A percentile compares a stretch with the other conserved stretches of the same genome.
phyloP scores from a whole-genome alignment of 257 asterid genomes.

The Penstemon davidsonii region DNA sequence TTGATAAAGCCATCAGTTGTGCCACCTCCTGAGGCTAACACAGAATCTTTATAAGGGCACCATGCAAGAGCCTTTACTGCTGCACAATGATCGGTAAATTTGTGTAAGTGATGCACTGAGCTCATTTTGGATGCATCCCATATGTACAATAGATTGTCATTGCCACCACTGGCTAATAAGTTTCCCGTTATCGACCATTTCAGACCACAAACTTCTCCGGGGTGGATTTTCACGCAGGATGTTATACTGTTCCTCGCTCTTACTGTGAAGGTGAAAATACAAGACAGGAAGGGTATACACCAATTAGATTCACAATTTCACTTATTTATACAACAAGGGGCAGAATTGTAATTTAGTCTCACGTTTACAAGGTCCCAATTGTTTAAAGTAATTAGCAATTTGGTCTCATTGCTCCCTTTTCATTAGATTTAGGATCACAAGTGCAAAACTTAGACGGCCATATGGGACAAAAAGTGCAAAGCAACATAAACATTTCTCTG shows the following conservation, averaged over 20 bases:
- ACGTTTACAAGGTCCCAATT: too few species aligned
- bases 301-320: background rate
- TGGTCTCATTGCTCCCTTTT: too few species aligned
- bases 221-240: conserved; percentile 44
- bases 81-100: conserved; percentile 52
- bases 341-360: too few species aligned
- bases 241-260: conserved; percentile 54
- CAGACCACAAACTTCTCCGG: conserved; percentile 58
- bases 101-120: conserved; percentile 38
- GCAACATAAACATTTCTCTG: too few species aligned
- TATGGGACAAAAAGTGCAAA: too few species aligned
- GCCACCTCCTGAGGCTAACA: conserved; percentile 90
- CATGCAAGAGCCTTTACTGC: conserved; percentile 89
- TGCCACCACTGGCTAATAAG: conserved; percentile 70
- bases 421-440: too few species aligned
- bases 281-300: background rate
- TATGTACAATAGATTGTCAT: conserved; percentile 56
- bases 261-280: conserved; percentile 37
- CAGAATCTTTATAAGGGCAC: conserved; percentile 63
- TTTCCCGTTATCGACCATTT: conserved; percentile 68
- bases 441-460: too few species aligned
- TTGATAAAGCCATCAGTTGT: conserved; percentile 50
- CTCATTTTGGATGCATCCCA: conserved; percentile 70
- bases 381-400: too few species aligned
- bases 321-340: background rate